phyloP scores from a whole-genome alignment of 2,329 filamentous ascomycete species.

The Monilinia fructigena region DNA sequence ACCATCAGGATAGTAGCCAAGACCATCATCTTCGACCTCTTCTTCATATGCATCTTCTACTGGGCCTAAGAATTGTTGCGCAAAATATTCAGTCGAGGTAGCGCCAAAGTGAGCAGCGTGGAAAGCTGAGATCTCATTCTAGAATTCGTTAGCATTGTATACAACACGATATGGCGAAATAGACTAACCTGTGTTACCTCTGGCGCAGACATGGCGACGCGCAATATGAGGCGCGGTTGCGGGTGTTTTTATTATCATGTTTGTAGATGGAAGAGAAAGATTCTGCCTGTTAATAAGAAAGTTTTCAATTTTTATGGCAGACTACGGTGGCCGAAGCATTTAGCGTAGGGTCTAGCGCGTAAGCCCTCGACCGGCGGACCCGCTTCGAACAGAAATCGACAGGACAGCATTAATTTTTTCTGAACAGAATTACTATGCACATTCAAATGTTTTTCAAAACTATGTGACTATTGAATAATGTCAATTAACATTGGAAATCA shows the following conservation, averaged over 20 bases:
- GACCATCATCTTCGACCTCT: slow-evolving; percentile 57
- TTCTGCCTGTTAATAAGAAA: not conserved
- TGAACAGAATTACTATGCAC: not conserved
- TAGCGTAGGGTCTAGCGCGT: slow-evolving; percentile 1
- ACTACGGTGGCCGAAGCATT: slow-evolving; percentile 11
- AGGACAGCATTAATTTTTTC: not conserved
- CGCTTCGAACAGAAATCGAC: not conserved
- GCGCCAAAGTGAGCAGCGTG: slow-evolving; percentile 36
- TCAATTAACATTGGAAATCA: not conserved
- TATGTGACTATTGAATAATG: not conserved
- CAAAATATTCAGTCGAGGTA: slow-evolving; percentile 54
- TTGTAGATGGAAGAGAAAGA: slow-evolving; percentile 9
- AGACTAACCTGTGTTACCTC: slow-evolving; percentile 16
- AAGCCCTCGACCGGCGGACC: not conserved
- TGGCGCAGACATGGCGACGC: slow-evolving; percentile 21
- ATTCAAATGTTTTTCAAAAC: not conserved
- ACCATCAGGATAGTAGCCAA: slow-evolving; percentile 86
- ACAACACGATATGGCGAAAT: not conserved
- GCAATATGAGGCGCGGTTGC: slow-evolving; percentile 1
- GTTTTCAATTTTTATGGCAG: slow-evolving; percentile 15
- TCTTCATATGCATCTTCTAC: slow-evolving; percentile 51
- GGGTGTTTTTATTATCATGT: slow-evolving; percentile 3
- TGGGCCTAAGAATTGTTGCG: slow-evolving; percentile 45
- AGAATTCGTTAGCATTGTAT: not conserved
- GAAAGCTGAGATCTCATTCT: slow-evolving; percentile 38